A percentile compares a stretch with the other conserved stretches of the same genome.
Conservation (phyloP, 371 early-diverging fungal genomes). For the Syncephalastrum sp. region DNA sequence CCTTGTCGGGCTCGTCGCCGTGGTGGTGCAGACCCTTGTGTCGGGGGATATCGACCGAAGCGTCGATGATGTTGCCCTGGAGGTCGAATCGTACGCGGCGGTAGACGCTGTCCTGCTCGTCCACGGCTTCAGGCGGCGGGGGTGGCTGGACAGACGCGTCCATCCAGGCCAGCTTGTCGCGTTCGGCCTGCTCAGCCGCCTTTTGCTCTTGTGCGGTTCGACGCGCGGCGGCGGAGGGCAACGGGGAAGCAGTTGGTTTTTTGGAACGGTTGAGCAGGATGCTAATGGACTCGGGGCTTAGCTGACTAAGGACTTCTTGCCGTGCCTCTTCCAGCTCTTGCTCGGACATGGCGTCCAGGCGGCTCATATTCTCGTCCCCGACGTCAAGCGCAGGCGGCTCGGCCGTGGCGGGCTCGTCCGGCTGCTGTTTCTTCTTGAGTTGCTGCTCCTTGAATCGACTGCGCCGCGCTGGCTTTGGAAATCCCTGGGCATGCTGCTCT, state of each 20-base stretch:
- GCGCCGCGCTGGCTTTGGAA: conserved; percentile 58
- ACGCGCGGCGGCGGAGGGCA: neutral
- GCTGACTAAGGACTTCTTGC: conserved; percentile 52
- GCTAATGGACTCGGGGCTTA: conserved; percentile 57
- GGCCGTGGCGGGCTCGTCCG: conserved; percentile 14
- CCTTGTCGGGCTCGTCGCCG: conserved; percentile 77
- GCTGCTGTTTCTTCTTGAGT: conserved; percentile 14
- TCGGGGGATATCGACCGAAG: conserved; percentile 51
- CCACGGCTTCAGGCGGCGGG: conserved; percentile 8
- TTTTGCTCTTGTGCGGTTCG: neutral
- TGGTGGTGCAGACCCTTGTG: conserved; percentile 86
- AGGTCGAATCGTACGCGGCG: conserved; percentile 73
- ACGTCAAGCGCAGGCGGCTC: conserved; percentile 31
- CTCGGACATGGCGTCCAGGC: conserved; percentile 59
- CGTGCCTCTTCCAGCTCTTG: conserved; percentile 62
- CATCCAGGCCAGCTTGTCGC: conserved; percentile 77
- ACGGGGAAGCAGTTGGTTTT: conserved; percentile 1
- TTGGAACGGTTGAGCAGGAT: conserved; percentile 37
- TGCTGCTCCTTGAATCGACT: conserved; percentile 39
- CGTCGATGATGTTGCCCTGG: conserved; percentile 64
- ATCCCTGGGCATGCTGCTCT: conserved; percentile 41
- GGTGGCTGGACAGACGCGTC: conserved; percentile 30
- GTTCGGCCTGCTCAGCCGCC: conserved; percentile 53
- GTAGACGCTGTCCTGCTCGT: conserved; percentile 21
- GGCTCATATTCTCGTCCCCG: conserved; percentile 56